Evolutionary conservation across 441 rosid genomes (phyloP).

Genomic region (Raphanus hybrid): DNA sequence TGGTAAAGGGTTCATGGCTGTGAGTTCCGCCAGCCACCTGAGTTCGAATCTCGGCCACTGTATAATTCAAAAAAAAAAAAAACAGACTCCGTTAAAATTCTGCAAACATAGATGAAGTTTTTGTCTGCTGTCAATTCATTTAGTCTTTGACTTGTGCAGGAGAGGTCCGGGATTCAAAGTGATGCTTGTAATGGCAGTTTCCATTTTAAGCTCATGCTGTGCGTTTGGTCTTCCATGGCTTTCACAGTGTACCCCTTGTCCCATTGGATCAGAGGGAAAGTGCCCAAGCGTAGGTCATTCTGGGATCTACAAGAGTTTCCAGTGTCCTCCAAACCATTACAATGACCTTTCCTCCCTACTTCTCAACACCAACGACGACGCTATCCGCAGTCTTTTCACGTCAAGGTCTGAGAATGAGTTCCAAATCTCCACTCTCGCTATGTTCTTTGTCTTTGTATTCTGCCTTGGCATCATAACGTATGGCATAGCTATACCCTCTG

Average conservation of each 20-base stretch:
- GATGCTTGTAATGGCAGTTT: conserved; percentile 68
- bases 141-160: conserved; percentile 47
- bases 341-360: conserved; percentile 82
- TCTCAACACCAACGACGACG: conserved; percentile 76
- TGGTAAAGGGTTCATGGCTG: no score
- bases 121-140: neutral
- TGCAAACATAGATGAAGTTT: neutral
- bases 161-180: conserved; percentile 76
- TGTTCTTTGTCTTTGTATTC: conserved; percentile 60
- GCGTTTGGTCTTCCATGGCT: conserved; percentile 92
- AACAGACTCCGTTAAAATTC: no score
- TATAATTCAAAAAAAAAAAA: no score
- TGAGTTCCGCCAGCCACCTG: no score
- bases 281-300: conserved; percentile 81
- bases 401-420: conserved; percentile 55
- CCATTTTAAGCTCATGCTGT: conserved; percentile 81
- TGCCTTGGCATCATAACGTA: conserved; percentile 76
- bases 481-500: conserved; percentile 82
- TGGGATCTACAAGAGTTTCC: conserved; percentile 85
- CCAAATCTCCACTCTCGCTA: conserved; percentile 55
- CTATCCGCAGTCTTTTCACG: conserved; percentile 64
- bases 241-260: conserved; percentile 77
- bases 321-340: conserved; percentile 77
- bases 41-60: no score
- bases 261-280: conserved; percentile 48